These are phyloP conservation scores for Lantana camara DNA, from an alignment of 257 asterid genomes.

Conservation along the genomic window DNA sequence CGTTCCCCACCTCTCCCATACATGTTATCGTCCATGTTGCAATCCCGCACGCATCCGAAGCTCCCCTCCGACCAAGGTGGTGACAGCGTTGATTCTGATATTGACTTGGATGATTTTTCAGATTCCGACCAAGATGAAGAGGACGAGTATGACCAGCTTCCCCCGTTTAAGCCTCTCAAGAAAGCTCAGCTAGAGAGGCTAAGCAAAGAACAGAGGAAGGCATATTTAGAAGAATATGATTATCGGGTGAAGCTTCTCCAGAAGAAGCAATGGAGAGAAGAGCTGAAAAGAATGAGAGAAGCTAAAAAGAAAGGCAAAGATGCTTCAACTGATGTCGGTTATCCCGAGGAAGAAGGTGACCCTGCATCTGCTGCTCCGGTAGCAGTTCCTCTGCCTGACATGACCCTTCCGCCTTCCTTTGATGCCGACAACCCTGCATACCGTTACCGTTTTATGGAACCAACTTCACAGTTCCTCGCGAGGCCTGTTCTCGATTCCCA, in stretches of 20 bases:
- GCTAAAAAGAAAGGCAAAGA: slow-evolving; percentile 64
- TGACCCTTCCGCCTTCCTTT: slow-evolving; percentile 89
- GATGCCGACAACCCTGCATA: slow-evolving; percentile 81
- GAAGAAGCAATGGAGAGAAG: slow-evolving; percentile 91
- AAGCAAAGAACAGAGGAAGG: slow-evolving; percentile 76
- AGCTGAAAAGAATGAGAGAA: slow-evolving; percentile 74
- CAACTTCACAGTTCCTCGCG: slow-evolving; percentile 93
- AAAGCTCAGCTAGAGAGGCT: slow-evolving; percentile 74
- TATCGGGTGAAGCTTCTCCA: slow-evolving; percentile 94
- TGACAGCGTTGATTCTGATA: slow-evolving; percentile 74
- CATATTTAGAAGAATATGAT: slow-evolving; percentile 90
- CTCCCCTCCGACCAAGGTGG: slow-evolving; percentile 79
- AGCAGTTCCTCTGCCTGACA: slow-evolving; percentile 96
- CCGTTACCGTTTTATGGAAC: slow-evolving; percentile 89
- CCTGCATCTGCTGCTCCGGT: slow-evolving; percentile 86
- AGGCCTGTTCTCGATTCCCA: slow-evolving; percentile 93
- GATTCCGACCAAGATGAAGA: slow-evolving; percentile 81
- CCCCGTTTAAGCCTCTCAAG: slow-evolving; percentile 90
- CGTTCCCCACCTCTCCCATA: slow-evolving; percentile 83
- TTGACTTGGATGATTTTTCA: slow-evolving; percentile 83
- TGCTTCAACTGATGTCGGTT: slow-evolving; percentile 42
- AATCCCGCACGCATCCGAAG: slow-evolving; percentile 73
- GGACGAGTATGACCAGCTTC: slow-evolving; percentile 97
- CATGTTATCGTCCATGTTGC: slow-evolving; percentile 78
- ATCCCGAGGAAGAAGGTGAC: slow-evolving; percentile 72